Evolutionary conservation across 2,329 filamentous ascomycete genomes (phyloP).

Genomic region (Aspergillus fumigatus): DNA sequence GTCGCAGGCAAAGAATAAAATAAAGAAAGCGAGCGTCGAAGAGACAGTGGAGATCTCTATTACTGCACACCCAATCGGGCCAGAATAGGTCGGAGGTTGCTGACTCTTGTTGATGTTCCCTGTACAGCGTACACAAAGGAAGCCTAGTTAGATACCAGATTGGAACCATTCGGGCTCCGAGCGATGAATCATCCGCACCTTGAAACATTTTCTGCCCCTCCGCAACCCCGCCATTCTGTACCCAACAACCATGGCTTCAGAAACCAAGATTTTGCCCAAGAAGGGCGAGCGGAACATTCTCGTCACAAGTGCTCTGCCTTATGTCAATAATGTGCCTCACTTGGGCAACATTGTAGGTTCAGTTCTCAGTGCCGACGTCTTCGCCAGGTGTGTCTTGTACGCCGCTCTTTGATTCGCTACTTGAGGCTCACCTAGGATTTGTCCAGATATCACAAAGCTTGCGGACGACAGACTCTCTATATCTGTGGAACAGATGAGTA

Average conservation of each 20-base stretch:
- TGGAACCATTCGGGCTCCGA: slow-evolving; percentile 43
- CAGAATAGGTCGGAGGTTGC: background rate
- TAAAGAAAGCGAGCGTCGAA: background rate
- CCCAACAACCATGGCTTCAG: slow-evolving; percentile 24
- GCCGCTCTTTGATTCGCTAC: slow-evolving; percentile 48
- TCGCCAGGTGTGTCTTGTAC: slow-evolving; percentile 55
- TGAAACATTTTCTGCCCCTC: slow-evolving; percentile 11
- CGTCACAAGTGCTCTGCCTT: slow-evolving; percentile 86
- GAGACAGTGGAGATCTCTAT: background rate
- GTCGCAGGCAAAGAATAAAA: background rate
- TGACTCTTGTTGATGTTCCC: slow-evolving; percentile 50
- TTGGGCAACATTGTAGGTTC: slow-evolving; percentile 84
- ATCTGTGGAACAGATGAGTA: slow-evolving; percentile 92
- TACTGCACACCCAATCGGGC: background rate
- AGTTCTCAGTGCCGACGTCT: slow-evolving; percentile 86
- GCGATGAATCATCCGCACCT: slow-evolving; percentile 18
- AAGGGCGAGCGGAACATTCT: slow-evolving; percentile 80
- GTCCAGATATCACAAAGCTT: slow-evolving; percentile 68
- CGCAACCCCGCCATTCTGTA: slow-evolving; percentile 12
- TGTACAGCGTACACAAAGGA: slow-evolving; percentile 49
- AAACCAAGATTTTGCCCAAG: slow-evolving; percentile 54
- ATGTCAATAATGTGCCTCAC: slow-evolving; percentile 76
- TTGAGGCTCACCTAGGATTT: slow-evolving; percentile 12
- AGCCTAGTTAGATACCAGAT: slow-evolving; percentile 57
- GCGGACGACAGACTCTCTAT: slow-evolving; percentile 74